These are phyloP conservation scores for Russula olivacea DNA, from an alignment of 768 basidiomycete genomes.

Conservation along the genomic window DNA sequence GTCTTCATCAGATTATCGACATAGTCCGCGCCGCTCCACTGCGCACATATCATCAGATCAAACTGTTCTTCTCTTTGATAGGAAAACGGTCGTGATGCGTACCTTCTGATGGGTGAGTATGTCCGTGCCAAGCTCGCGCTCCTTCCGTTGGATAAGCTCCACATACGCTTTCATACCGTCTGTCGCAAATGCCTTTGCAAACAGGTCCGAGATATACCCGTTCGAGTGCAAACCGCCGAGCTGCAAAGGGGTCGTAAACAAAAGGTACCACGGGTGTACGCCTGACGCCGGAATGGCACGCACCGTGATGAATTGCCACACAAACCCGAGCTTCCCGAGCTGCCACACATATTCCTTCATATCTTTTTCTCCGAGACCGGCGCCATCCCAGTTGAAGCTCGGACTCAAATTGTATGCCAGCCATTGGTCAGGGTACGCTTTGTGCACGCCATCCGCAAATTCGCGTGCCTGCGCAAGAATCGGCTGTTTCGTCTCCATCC, in stretches of 20 bases:
- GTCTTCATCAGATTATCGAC: constrained; percentile 90
- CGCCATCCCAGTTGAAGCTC: constrained; percentile 92
- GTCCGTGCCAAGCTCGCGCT: constrained; percentile 90
- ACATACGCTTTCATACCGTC: constrained; percentile 99
- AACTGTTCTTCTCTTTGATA: neutral
- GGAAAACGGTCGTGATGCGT: constrained; percentile 21
- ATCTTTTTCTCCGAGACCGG: constrained; percentile 76
- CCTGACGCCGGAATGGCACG: constrained; percentile 28
- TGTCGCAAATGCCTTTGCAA: constrained; percentile 81
- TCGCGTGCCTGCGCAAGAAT: constrained; percentile 87
- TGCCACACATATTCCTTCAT: constrained; percentile 91
- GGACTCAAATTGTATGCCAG: constrained; percentile 94
- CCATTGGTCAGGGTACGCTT: constrained; percentile 84
- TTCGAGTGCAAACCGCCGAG: constrained; percentile 97
- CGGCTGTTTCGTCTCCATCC: constrained; percentile 98
- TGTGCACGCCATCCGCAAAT: constrained; percentile 85
- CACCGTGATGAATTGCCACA: constrained; percentile 99
- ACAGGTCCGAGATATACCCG: constrained; percentile 91
- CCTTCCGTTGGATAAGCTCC: constrained; percentile 85
- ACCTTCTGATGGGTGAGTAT: constrained; percentile 98
- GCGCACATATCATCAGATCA: constrained; percentile 24
- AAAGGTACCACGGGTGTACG: neutral
- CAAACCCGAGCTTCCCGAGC: constrained; percentile 90
- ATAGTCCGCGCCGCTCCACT: constrained; percentile 97
- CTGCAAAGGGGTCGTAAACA: constrained; percentile 36